Conservation (phyloP, 2,329 filamentous ascomycete genomes). For the Hypoxylon sp. region DNA sequence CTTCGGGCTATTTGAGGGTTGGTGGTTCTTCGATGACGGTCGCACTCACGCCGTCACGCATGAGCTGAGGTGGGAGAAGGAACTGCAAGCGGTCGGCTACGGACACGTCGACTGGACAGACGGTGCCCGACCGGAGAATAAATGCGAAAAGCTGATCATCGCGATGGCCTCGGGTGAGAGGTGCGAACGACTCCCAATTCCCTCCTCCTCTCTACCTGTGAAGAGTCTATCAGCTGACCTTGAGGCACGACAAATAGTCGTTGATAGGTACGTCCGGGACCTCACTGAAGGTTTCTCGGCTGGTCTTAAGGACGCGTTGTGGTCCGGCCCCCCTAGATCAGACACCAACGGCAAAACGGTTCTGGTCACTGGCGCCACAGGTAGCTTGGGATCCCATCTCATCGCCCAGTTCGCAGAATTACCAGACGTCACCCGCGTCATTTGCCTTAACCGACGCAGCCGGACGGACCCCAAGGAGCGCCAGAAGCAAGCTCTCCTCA, state of each 20-base stretch:
- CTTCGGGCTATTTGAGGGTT: conserved; percentile 58
- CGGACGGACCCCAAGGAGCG: conserved; percentile 32
- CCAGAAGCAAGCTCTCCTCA: conserved; percentile 34
- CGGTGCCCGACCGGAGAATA: conserved; percentile 47
- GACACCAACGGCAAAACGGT: conserved; percentile 44
- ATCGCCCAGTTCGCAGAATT: conserved; percentile 51
- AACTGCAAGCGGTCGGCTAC: conserved; percentile 50
- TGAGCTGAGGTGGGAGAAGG: conserved; percentile 47
- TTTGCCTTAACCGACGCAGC: conserved; percentile 64
- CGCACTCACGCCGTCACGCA: conserved; percentile 47
- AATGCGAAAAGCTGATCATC: conserved; percentile 52
- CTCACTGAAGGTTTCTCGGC: conserved; percentile 35
- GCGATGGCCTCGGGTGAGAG: conserved; percentile 49
- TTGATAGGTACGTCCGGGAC: conserved; percentile 38
- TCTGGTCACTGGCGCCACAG: conserved; percentile 58
- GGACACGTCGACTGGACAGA: conserved; percentile 54
- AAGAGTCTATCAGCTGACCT: conserved; percentile 44
- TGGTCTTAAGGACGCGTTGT: conserved; percentile 46
- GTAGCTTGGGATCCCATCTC: conserved; percentile 58
- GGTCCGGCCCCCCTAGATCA: conserved; percentile 44
- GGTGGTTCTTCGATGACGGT: conserved; percentile 58
- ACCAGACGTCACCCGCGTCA: conserved; percentile 49
- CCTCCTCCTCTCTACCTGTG: conserved; percentile 39
- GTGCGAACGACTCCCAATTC: conserved; percentile 40
- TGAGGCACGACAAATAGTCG: conserved; percentile 35